Conservation (phyloP, 305 asterid species). For the Fraxinus platypoda region DNA sequence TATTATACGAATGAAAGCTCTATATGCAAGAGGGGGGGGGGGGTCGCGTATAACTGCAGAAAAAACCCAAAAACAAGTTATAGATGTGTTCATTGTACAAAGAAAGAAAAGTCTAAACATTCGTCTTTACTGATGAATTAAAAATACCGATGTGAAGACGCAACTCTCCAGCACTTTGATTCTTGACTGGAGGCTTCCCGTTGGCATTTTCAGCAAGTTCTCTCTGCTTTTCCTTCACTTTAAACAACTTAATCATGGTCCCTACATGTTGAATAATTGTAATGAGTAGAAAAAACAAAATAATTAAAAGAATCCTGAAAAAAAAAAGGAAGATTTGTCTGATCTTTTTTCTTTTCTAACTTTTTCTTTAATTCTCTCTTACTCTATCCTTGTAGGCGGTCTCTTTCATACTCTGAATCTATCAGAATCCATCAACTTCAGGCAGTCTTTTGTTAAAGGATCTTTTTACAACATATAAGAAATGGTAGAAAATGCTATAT, state of each 20-base stretch:
- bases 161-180: conserved; percentile 63
- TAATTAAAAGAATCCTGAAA: conserved; percentile 1
- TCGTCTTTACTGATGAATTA: conserved; percentile 4
- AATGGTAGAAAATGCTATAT: not conserved
- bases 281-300: not conserved
- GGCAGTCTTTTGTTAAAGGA: not conserved
- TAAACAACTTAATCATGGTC: conserved; percentile 82
- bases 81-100: not conserved
- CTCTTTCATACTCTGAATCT: conserved; percentile 8
- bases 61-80: not conserved
- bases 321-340: not conserved
- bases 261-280: conserved; percentile 35
- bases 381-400: not conserved
- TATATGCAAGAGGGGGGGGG: not conserved
- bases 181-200: conserved; percentile 73
- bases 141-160: conserved; percentile 88
- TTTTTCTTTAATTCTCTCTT: not conserved
- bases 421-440: not conserved
- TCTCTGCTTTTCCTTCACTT: conserved; percentile 85
- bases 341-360: not conserved
- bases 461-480: not conserved
- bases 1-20: not conserved
- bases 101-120: not conserved
- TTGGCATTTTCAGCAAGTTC: conserved; percentile 84
- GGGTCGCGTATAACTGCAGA: not conserved